These are phyloP conservation scores for Gossypium thurberi DNA, from an alignment of 345 rosid genomes.

Conservation along the genomic window DNA sequence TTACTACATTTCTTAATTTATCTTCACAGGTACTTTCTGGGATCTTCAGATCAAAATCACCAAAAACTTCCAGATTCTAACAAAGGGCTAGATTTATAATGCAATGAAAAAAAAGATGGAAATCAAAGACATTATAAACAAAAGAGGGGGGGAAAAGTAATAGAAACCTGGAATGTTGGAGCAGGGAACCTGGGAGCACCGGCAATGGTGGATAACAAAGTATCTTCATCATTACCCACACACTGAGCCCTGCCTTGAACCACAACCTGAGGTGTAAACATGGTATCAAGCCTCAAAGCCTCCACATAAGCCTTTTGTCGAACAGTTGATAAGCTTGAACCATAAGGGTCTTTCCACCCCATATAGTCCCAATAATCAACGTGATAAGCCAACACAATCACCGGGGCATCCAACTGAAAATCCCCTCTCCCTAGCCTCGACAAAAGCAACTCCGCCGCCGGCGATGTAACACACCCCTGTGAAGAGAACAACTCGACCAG, in stretches of 20 bases:
- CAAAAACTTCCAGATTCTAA: neutral
- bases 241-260: constrained; percentile 67
- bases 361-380: constrained; percentile 90
- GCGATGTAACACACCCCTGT: constrained; percentile 78
- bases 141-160: neutral
- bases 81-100: neutral
- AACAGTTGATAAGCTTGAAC: constrained; percentile 71
- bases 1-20: neutral
- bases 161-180: constrained; percentile 47
- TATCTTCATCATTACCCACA: constrained; percentile 58
- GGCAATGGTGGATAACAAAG: constrained; percentile 40
- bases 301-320: constrained; percentile 87
- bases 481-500: constrained; percentile 87
- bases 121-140: neutral
- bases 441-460: constrained; percentile 67
- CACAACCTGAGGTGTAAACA: constrained; percentile 83
- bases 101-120: neutral
- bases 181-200: constrained; percentile 64
- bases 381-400: constrained; percentile 60
- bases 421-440: constrained; percentile 93
- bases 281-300: constrained; percentile 69
- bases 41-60: neutral
- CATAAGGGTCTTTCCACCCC: constrained; percentile 98
- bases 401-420: constrained; percentile 52
- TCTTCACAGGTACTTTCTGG: neutral